Evolutionary conservation across 163 green algal genomes (phyloP).

Genomic region (Scenedesmus sp.): DNA sequence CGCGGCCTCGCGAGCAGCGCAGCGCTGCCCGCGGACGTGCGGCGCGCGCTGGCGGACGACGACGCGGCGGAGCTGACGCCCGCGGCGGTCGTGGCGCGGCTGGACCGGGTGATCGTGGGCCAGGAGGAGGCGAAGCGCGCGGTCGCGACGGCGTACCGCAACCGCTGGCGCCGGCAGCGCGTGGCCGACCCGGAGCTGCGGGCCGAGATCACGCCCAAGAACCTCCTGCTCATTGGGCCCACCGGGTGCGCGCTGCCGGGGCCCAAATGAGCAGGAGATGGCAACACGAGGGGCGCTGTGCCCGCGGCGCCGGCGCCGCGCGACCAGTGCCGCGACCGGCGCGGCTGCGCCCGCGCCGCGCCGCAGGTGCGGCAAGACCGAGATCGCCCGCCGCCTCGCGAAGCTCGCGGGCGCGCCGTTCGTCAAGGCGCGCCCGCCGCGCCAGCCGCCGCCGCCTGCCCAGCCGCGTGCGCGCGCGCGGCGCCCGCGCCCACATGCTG

Average conservation of each 20-base stretch:
- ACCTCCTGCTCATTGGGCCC: slow-evolving; percentile 93
- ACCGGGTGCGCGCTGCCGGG: slow-evolving; percentile 9
- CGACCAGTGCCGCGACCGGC: background rate
- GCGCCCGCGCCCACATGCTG: too few relatives aligned
- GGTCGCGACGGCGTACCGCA: slow-evolving; percentile 91
- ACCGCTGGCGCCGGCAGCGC: slow-evolving; percentile 85
- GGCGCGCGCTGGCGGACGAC: background rate
- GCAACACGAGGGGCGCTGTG: background rate
- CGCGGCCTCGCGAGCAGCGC: too few relatives aligned
- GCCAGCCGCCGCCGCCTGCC: background rate
- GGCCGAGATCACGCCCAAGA: slow-evolving; percentile 97
- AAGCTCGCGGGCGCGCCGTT: slow-evolving; percentile 96
- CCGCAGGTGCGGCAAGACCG: slow-evolving; percentile 91
- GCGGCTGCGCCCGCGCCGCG: slow-evolving; percentile 26
- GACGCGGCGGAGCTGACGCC: slow-evolving; percentile 73
- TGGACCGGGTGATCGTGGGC: slow-evolving; percentile 85
- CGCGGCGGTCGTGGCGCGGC: slow-evolving; percentile 80
- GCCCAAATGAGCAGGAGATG: too few relatives aligned
- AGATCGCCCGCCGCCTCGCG: slow-evolving; percentile 95
- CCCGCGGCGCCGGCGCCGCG: background rate
- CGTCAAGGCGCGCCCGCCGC: slow-evolving; percentile 82
- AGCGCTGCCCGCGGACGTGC: background rate
- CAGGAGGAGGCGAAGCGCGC: slow-evolving; percentile 90
- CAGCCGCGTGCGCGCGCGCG: too few relatives aligned
- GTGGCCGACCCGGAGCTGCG: slow-evolving; percentile 58